A percentile compares a stretch with the other conserved stretches of the same genome.
Conservation (phyloP, 768 basidiomycete species). For the Boletus pseudo-olivaceus region DNA sequence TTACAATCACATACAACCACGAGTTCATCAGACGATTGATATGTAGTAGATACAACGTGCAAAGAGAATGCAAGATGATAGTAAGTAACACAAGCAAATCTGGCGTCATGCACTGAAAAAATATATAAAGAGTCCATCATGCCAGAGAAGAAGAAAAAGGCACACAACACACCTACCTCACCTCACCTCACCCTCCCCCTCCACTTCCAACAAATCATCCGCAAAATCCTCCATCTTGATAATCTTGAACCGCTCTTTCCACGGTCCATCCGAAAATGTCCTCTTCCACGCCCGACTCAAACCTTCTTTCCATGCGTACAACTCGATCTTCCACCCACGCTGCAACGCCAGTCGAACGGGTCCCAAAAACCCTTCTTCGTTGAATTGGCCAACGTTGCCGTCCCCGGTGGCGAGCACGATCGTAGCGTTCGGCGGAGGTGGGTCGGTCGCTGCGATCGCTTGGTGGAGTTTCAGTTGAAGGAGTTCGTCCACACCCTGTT, state of each 20-base stretch:
- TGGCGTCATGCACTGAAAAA: too few relatives aligned
- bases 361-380: constrained; percentile 88
- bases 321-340: constrained; percentile 91
- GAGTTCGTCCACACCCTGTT: constrained; percentile 95
- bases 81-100: constrained; percentile 7
- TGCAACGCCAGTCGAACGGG: constrained; percentile 82
- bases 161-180: constrained; percentile 11
- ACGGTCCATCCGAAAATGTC: constrained; percentile 57
- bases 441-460: constrained; percentile 68
- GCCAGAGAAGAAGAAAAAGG: too few relatives aligned
- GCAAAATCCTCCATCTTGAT: constrained; percentile 69
- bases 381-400: constrained; percentile 89
- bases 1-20: too few relatives aligned
- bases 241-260: constrained; percentile 45
- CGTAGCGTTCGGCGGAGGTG: constrained; percentile 61
- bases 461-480: constrained; percentile 91
- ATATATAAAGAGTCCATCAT: too few relatives aligned
- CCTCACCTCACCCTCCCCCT: constrained; percentile 9
- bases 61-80: background rate
- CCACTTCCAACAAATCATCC: constrained; percentile 50
- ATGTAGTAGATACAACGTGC: constrained; percentile 10
- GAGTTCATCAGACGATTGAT: background rate
- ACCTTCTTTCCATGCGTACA: constrained; percentile 89
- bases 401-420: constrained; percentile 94
- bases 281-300: constrained; percentile 75